Base-by-base conservation (phyloP, 208 protist genomes). In the Trypanosoma brucei region DNA sequence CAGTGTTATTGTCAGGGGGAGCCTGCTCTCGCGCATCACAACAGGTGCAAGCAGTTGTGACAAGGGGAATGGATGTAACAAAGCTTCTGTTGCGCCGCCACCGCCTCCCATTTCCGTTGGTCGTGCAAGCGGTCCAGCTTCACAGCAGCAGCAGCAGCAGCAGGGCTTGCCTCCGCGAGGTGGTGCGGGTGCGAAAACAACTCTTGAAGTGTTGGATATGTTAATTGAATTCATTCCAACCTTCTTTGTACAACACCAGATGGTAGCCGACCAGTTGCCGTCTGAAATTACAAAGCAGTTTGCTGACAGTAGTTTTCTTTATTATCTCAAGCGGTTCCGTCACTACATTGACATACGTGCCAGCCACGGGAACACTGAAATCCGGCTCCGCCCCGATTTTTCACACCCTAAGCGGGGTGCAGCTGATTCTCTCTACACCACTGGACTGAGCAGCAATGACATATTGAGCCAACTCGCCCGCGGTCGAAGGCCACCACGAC, bases 221-320 rank as follows among this genome's bases (percentile, higher is more conserved):
- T 60, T 95, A 8, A 79, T 89, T 35, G 74, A 75, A 33, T 95
- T 79, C 61, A 83, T 95, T 45, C 89, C 89, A 9, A 95, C 89
- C 2, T 92, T 87, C 53, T 95, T 84, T 64, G 76, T 91, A 6
- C 45, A 69, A 8, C 62, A 74, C 3, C 75, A 87, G 30, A 72
- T 68, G 6, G 71, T 95, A 11, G 77, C 67, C 14, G 68, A 69
- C 13, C 66, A 65, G 42, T 14, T 95, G 5, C 84, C 89, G 11
- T 55, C 64, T 6, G 68, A 74, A 35, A 62, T 93, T 1, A 63
- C 76, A 65, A 35, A 58, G 37, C 73, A 84, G 48, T 94, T 83
- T 51, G 52, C 70, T 11, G 83, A 78, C 45, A 78, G 75, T 9
- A 73, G 63, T 8, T 75, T 92, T 44, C 36, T 78, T 11, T 87